Evolutionary conservation across 179 eudicot species (phyloP).

Genomic region (Carnegiea gigantea): DNA sequence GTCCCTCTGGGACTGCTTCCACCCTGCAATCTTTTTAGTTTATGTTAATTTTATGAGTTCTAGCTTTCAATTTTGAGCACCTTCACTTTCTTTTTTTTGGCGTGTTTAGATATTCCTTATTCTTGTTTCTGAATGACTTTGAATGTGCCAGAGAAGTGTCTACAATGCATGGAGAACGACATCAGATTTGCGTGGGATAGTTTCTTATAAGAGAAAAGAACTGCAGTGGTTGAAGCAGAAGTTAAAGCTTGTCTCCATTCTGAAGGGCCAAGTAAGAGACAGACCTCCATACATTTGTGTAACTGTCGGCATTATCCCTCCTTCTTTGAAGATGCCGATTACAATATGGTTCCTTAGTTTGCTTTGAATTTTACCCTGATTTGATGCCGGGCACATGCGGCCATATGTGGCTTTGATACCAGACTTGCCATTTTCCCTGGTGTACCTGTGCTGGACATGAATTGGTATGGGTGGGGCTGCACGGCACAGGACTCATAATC

Average conservation of each 20-base stretch:
- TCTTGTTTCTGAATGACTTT: constrained; percentile 18
- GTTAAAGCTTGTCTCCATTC: constrained; percentile 74
- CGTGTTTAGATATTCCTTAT: constrained; percentile 2
- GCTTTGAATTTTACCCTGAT: neutral
- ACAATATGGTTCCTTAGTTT: neutral
- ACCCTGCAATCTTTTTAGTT: constrained; percentile 4
- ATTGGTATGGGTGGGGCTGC: too few relatives aligned
- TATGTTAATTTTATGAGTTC: neutral
- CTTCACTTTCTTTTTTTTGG: neutral
- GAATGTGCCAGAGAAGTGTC: constrained; percentile 57
- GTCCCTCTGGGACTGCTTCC: neutral
- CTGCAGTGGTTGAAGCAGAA: constrained; percentile 74
- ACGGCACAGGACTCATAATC: too few relatives aligned
- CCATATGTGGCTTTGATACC: neutral
- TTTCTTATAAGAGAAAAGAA: constrained; percentile 64
- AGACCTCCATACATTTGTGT: constrained; percentile 5
- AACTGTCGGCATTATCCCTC: neutral
- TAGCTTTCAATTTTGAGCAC: neutral
- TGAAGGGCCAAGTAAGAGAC: constrained; percentile 77
- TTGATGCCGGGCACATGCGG: neutral
- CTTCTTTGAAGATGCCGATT: neutral
- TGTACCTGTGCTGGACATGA: too few relatives aligned
- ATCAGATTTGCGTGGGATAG: constrained; percentile 63
- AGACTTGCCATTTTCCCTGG: neutral
- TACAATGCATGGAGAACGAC: constrained; percentile 83